Evolutionary conservation across 163 green algal species (phyloP), one percentile per base, ranked within the genome.

Genomic region (Chloroidium sp.): DNA sequence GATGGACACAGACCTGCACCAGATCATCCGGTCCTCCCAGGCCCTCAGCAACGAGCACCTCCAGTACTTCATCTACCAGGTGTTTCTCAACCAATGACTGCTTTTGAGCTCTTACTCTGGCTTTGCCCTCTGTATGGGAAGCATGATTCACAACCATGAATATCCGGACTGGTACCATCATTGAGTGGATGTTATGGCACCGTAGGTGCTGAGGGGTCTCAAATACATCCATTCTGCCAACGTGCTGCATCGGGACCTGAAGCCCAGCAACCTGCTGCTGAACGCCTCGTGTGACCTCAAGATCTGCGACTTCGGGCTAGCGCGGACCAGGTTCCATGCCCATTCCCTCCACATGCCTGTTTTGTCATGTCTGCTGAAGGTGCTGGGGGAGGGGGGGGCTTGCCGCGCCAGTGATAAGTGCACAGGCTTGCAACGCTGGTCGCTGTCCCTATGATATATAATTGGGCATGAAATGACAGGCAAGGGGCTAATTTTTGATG

Each of bases 1-100:
- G 14, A 98, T 99, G 95, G 97, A 99, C 90, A 99, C 97, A 62
- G 97, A 99, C 87, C 89, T 99, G 84, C 95, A 99, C 90, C 96
- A 99, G 86, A 98, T 99, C 90, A 98, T 99, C 83, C 89, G 93
- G 74, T 97, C 92, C 69, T 89, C 86, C 3, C 97, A 99, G 89
- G 82, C 91, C 1, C 90, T 99, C 3, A 92, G 91, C 1, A 95
- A 99, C 82, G 96, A 99, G 80, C 97, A 99, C 92, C 95, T 94
- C 76, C 95, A 98, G 88, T 99, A 97, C 85, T 98, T 99, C 85
- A 89, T 97, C 57, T 98, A 97, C 85, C 95, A 98, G 91, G 91
- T 94, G 67, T 13, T 74, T 62, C 4, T 74, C 36, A 36, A 36
- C 72, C 10, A 59, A 62, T 1, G 13, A 1, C 6, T 14, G 69